Conservation (phyloP, 768 basidiomycete genomes). For the Psilocybe sp. region DNA sequence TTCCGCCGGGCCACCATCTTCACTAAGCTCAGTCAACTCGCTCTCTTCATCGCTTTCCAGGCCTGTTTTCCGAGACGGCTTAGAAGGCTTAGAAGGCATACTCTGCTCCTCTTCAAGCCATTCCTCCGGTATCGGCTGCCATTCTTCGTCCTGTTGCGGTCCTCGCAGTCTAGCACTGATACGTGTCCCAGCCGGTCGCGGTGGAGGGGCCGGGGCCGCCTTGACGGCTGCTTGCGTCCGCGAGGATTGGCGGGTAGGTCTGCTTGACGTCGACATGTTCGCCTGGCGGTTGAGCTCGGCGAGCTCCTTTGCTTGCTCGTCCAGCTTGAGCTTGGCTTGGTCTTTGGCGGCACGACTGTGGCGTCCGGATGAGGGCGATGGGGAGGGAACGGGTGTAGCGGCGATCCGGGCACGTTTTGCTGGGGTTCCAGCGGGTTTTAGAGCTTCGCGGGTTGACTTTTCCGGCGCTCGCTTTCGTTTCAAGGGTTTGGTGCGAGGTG, state of each 20-base stretch:
- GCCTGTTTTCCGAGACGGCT: constrained; percentile 41
- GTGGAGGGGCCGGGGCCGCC: constrained; percentile 11
- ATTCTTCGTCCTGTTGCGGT: constrained; percentile 55
- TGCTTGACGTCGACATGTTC: constrained; percentile 17
- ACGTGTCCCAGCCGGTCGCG: constrained; percentile 52
- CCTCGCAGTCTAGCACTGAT: constrained; percentile 66
- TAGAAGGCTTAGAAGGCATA: constrained; percentile 8
- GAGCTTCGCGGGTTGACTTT: constrained; percentile 9
- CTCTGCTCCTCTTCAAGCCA: constrained; percentile 46
- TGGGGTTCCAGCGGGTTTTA: constrained; percentile 6
- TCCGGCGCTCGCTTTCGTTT: constrained; percentile 36
- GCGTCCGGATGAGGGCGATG: constrained; percentile 29
- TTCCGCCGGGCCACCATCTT: constrained; percentile 29
- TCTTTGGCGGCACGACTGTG: constrained; percentile 65
- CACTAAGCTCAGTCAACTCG: constrained; percentile 73
- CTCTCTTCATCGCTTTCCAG: constrained; percentile 65
- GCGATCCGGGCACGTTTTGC: constrained; percentile 13
- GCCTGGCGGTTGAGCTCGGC: constrained; percentile 60
- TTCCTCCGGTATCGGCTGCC: constrained; percentile 79
- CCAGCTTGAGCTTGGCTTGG: constrained; percentile 67
- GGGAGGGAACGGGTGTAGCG: background rate
- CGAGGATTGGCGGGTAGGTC: constrained; percentile 5
- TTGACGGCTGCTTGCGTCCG: constrained; percentile 6
- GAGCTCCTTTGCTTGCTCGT: constrained; percentile 66
- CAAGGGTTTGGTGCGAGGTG: constrained; percentile 26